Base-by-base conservation (phyloP, 2,329 filamentous ascomycete species). In the Elsinoe batatas region DNA sequence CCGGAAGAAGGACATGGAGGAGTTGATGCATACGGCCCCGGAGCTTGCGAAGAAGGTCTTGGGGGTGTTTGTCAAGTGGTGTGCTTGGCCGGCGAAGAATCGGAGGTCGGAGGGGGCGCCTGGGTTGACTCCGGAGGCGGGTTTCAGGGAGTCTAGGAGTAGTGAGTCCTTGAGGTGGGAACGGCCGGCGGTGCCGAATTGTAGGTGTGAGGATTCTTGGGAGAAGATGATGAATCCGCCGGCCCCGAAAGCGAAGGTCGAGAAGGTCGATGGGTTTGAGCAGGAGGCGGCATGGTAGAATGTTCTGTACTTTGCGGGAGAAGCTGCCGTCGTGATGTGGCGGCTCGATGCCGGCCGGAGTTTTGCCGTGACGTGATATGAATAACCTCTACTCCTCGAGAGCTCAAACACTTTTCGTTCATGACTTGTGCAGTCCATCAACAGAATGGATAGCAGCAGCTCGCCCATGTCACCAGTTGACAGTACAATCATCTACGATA, bases 131-230 rank as follows among this genome's bases (percentile, higher is more conserved):
- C 47, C 47, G 18, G 47, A 51, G 47, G 15, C 12, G 35, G 11
- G 15, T 26, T 26, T 22, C 15, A 18, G 7, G 32, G 47, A 51
- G 5, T 10, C 7, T 2, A 51, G 47, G 33, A 33, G 20, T 7
- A 38, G 18, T 15, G 47, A 26, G 5, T 15, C 13, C 12, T 36
- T n/a, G 11, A 22, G 10, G 40, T 44, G 40, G 40, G 8, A 44
- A 8, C 15, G 15, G 26, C 3, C 18, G 33, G 1, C 13, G 47
- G 4, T 11, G 44, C 32, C 18, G 33, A 36, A 33, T 15, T 51
- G 47, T 51, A 8, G 47, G 47, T 51, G 47, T 37, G 47, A 51
- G 18, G 47, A 51, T 11, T n/a, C 47, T 22, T 51, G 47, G 47
- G 47, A 51, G 32, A 51, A 51, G 32, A 38, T 38, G 47, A 37